A percentile compares a stretch with the other conserved stretches of the same genome.
phyloP scores from a whole-genome alignment of 768 basidiomycete genomes.

The Psilocybe subaeruginosa region DNA sequence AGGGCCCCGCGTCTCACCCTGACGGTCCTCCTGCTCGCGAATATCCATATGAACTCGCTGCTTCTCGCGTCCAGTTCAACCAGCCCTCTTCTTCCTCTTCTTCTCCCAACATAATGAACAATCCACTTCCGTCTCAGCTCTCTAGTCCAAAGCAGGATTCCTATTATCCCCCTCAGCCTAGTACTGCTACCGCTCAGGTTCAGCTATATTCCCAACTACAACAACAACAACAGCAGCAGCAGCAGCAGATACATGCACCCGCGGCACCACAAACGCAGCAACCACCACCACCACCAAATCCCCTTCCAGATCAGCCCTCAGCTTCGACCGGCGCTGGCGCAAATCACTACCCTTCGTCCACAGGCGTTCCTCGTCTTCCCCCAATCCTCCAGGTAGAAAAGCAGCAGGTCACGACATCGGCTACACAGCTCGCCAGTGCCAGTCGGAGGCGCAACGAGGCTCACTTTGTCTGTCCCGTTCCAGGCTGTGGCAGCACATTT shows the following conservation, averaged over 20 bases:
- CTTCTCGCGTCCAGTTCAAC: conserved; percentile 40
- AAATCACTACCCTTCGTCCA: conserved; percentile 58
- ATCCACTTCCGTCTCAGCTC: conserved; percentile 21
- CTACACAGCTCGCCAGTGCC: conserved; percentile 90
- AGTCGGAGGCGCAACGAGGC: conserved; percentile 90
- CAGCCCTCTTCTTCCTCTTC: conserved; percentile 32
- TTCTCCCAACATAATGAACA: conserved; percentile 27
- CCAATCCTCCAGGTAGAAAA: conserved; percentile 92
- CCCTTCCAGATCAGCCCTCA: not conserved
- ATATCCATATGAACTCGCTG: conserved; percentile 42
- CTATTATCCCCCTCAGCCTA: conserved; percentile 40
- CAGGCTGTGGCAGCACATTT: conserved; percentile 96
- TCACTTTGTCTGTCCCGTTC: conserved; percentile 91
- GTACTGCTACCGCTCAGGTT: conserved; percentile 50
- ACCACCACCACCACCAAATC: not conserved
- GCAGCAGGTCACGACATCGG: conserved; percentile 93
- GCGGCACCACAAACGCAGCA: conserved; percentile 39
- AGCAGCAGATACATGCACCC: conserved; percentile 36
- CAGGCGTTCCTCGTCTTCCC: conserved; percentile 62
- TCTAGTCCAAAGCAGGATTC: conserved; percentile 43
- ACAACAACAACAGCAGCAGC: conserved; percentile 20
- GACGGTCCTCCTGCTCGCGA: conserved; percentile 43
- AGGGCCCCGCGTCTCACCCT: conserved; percentile 45
- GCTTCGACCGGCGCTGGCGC: conserved; percentile 46
- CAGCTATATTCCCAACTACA: conserved; percentile 57